Evolutionary conservation across 768 basidiomycete species (phyloP).

Genomic region (Fomitopsis serialis): DNA sequence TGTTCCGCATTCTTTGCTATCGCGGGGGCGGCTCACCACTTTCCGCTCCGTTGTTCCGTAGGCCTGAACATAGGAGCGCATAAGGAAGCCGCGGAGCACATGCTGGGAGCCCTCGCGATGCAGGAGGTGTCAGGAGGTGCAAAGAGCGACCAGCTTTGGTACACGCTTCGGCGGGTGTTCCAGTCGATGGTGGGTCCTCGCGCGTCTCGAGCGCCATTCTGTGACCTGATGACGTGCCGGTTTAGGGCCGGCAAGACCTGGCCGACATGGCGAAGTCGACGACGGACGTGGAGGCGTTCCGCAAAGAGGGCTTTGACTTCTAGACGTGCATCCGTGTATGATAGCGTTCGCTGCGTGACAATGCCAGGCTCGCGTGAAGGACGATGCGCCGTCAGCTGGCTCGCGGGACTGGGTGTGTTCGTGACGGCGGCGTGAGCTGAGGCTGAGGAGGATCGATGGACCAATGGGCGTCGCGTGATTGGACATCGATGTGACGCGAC

Average conservation of each 20-base stretch:
- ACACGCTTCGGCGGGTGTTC: constrained; percentile 79
- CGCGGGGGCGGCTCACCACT: not conserved
- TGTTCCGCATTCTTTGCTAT: constrained; percentile 13
- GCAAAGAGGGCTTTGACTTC: constrained; percentile 86
- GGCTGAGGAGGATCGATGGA: not conserved
- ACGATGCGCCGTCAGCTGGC: no score
- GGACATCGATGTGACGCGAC: constrained; percentile 20
- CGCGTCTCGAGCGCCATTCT: not conserved
- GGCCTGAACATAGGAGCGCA: constrained; percentile 94
- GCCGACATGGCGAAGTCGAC: constrained; percentile 69
- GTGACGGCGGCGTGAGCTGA: not conserved
- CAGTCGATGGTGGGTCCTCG: constrained; percentile 61
- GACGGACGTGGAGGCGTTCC: constrained; percentile 65
- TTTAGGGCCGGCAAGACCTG: constrained; percentile 74
- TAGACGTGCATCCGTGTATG: constrained; percentile 4
- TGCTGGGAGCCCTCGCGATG: constrained; percentile 76
- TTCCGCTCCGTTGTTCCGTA: constrained; percentile 25
- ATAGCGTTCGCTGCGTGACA: not conserved
- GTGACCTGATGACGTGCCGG: not conserved
- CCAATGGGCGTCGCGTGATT: constrained; percentile 13
- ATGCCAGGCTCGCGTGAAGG: not conserved
- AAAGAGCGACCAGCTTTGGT: constrained; percentile 85
- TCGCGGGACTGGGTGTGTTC: not conserved
- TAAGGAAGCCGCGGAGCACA: constrained; percentile 95
- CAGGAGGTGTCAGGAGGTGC: constrained; percentile 67